Conservation (phyloP, 306 rosid species). For the Cicer pinnatifidum region DNA sequence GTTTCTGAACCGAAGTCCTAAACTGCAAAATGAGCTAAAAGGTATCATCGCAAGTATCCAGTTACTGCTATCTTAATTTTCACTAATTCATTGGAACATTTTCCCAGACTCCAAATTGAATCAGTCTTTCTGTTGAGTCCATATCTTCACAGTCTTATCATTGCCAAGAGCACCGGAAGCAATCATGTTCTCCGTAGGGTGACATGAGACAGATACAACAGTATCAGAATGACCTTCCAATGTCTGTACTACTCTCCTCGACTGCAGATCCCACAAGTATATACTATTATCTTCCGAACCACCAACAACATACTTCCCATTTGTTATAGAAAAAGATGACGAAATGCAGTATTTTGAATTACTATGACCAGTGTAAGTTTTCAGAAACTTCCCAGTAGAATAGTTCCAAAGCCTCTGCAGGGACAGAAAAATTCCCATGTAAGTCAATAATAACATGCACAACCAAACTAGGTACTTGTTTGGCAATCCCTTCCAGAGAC, state of each 20-base stretch:
- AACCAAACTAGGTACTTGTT: neutral
- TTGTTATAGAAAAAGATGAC: slow-evolving; percentile 78
- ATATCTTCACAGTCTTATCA: slow-evolving; percentile 89
- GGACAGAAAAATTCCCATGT: slow-evolving; percentile 31
- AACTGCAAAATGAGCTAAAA: slow-evolving; percentile 35
- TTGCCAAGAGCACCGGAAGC: slow-evolving; percentile 95
- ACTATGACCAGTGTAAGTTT: slow-evolving; percentile 80
- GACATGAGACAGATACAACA: slow-evolving; percentile 86
- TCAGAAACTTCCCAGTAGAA: slow-evolving; percentile 86
- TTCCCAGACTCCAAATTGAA: slow-evolving; percentile 23
- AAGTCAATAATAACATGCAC: slow-evolving; percentile 8
- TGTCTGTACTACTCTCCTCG: slow-evolving; percentile 79
- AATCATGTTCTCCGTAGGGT: slow-evolving; percentile 85
- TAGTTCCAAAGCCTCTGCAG: slow-evolving; percentile 96
- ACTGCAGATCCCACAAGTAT: slow-evolving; percentile 89
- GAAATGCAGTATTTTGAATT: slow-evolving; percentile 89
- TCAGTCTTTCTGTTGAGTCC: slow-evolving; percentile 77
- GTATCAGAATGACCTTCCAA: slow-evolving; percentile 94
- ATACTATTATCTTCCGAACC: slow-evolving; percentile 89
- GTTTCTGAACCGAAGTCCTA: slow-evolving; percentile 35
- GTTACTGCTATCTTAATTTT: neutral
- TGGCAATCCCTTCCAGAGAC: slow-evolving; percentile 1
- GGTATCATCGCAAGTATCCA: neutral
- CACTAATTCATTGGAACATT: slow-evolving; percentile 11
- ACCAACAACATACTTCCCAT: slow-evolving; percentile 85